Conservation (phyloP, 1,284 basidiomycete genomes). For the Coniferiporia sulphurascens region DNA sequence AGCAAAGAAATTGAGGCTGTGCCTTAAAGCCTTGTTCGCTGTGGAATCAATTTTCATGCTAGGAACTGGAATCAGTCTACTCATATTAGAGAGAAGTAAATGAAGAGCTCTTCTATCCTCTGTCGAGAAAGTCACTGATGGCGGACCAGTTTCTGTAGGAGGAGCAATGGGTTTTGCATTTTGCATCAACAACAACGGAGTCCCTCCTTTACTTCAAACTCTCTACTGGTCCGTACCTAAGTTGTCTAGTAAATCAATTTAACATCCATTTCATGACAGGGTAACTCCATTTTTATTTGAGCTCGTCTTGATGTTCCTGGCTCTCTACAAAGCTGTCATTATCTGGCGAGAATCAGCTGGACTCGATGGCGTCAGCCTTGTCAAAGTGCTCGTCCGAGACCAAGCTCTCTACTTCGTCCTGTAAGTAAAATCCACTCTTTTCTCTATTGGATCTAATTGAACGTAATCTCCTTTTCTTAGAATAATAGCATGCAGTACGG, state of each 20-base stretch:
- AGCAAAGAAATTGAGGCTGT: background rate
- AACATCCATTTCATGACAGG: background rate
- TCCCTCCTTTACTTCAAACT: background rate
- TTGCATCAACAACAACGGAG: background rate
- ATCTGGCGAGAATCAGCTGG: background rate
- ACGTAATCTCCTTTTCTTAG: background rate
- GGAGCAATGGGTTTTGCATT: background rate
- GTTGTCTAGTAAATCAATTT: background rate
- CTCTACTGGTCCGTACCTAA: background rate
- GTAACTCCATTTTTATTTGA: background rate
- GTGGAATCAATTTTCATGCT: background rate
- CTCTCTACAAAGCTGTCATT: background rate
- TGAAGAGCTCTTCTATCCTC: background rate
- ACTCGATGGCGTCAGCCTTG: background rate
- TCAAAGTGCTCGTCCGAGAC: slow-evolving; percentile 5
- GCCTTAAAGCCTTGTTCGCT: background rate
- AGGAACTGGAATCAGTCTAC: background rate
- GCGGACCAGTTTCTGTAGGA: background rate
- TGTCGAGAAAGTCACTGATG: too few species aligned
- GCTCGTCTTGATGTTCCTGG: slow-evolving; percentile 1
- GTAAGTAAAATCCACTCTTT: background rate
- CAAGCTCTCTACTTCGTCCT: slow-evolving; percentile 8
- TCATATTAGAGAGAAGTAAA: background rate
- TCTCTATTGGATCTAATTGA: background rate
- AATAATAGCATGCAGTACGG: background rate